Evolutionary conservation across 2,329 filamentous ascomycete species (phyloP).

Genomic region (Ceratocystis colombiana): DNA sequence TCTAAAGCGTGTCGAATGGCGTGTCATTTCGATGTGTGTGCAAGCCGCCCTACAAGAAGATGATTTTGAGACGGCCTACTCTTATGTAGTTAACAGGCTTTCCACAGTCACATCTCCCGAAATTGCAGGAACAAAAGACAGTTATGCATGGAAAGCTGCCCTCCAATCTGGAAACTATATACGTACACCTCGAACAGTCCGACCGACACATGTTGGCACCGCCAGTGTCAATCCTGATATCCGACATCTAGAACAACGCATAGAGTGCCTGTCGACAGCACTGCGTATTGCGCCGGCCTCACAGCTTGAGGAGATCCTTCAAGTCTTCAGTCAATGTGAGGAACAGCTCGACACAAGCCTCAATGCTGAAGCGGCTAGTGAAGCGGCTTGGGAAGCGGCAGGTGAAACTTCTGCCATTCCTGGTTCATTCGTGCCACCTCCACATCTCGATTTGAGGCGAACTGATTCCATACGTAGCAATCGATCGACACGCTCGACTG

Average conservation of each 20-base stretch:
- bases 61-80: constrained; percentile 79
- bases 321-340: constrained; percentile 65
- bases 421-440: constrained; percentile 41
- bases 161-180: constrained; percentile 68
- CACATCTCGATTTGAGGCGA: constrained; percentile 11
- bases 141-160: constrained; percentile 66
- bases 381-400: constrained; percentile 59
- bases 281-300: constrained; percentile 60
- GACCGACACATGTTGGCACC: constrained; percentile 51
- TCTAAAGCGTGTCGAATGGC: constrained; percentile 44
- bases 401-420: constrained; percentile 51
- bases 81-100: constrained; percentile 65
- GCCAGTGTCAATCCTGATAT: constrained; percentile 52
- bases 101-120: constrained; percentile 36
- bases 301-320: constrained; percentile 64
- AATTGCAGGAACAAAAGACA: neutral
- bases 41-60: constrained; percentile 66
- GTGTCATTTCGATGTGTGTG: constrained; percentile 71
- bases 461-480: constrained; percentile 18
- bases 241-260: constrained; percentile 66
- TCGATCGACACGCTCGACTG: constrained; percentile 1
- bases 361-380: constrained; percentile 55
- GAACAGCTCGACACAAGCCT: constrained; percentile 61
- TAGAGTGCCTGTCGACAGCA: constrained; percentile 67
- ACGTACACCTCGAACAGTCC: constrained; percentile 43